A percentile compares a stretch with the other conserved stretches of the same genome.
These are phyloP conservation scores for Kazachstania kunashirensis DNA, from an alignment of 805 yeast species.

Conservation along the genomic window DNA sequence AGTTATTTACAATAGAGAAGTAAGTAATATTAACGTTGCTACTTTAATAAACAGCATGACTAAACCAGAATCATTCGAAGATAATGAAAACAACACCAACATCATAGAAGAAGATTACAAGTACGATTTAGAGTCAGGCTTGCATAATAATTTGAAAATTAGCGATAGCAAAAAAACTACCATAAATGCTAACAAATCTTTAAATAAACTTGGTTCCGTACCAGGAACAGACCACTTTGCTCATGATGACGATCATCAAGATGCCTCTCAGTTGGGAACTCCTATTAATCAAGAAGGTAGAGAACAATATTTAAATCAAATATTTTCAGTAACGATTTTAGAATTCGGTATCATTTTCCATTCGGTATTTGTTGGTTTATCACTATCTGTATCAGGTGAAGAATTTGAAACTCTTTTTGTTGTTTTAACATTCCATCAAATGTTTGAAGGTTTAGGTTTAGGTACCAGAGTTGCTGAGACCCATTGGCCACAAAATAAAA, in stretches of 20 bases:
- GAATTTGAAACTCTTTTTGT: constrained; percentile 64
- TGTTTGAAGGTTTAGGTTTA: constrained; percentile 79
- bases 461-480: constrained; percentile 65
- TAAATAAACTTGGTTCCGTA: constrained; percentile 3
- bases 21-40: neutral
- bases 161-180: neutral
- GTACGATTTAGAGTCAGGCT: constrained; percentile 1
- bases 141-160: neutral
- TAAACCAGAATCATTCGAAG: neutral
- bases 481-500: constrained; percentile 38
- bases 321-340: constrained; percentile 45
- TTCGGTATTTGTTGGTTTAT: constrained; percentile 71
- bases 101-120: neutral
- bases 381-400: constrained; percentile 68
- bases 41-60: neutral
- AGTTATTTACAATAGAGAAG: constrained; percentile 1
- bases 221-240: constrained; percentile 11
- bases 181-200: neutral
- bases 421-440: constrained; percentile 65
- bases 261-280: constrained; percentile 7
- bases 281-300: constrained; percentile 14
- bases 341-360: constrained; percentile 80
- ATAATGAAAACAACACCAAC: neutral
- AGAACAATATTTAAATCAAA: constrained; percentile 47
- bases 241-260: constrained; percentile 10